Base-by-base conservation (phyloP, 2,329 filamentous ascomycete genomes). In the Aspergillus viridinutans region DNA sequence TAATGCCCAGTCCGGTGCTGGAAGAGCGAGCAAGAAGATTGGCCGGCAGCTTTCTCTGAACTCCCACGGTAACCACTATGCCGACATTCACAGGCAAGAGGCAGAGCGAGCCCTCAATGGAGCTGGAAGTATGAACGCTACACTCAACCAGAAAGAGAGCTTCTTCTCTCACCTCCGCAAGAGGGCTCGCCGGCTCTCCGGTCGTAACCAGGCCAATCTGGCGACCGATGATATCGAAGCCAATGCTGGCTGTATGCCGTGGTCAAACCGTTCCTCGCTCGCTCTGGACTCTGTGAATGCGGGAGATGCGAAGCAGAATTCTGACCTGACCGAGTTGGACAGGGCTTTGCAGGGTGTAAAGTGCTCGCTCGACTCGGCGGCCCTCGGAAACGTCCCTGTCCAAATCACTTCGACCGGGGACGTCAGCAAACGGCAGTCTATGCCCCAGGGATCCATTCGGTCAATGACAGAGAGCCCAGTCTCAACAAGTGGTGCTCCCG, bases 151-250 rank as follows among this genome's bases (percentile, higher is more conserved):
- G 48, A 95, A 95, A 70, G 94, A 99, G 74, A 91, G 94, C 74
- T 99, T 99, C 80, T 99, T 99, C 77, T 97, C 94, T 0, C 94
- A 99, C 72, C 82, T 99, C 7, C 85, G 94, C 56, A 99, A 99
- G 76, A 88, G 93, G 52, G 94, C 95, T 28, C 85, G 94, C 65
- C 85, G 94, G 64, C 87, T 99, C 59, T 99, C 94, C 26, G 94
- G 94, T 49, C 87, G 93, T 56, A 92, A 96, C 69, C 90, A 93
- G 71, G 87, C 86, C 14, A 88, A 90, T 57, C 90, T 91, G 20
- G 89, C 91, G 8, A 85, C 83, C 47, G 92, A 97, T 65, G 93
- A 97, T 69, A 80, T 96, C 54, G 94, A 97, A 73, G 89, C 92
- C n/a, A 92, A 93, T 69, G 90, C 90, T 53, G 93, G 92, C 48